These are phyloP conservation scores for Candida tibetensis DNA, from an alignment of 805 yeast species.

Conservation along the genomic window DNA sequence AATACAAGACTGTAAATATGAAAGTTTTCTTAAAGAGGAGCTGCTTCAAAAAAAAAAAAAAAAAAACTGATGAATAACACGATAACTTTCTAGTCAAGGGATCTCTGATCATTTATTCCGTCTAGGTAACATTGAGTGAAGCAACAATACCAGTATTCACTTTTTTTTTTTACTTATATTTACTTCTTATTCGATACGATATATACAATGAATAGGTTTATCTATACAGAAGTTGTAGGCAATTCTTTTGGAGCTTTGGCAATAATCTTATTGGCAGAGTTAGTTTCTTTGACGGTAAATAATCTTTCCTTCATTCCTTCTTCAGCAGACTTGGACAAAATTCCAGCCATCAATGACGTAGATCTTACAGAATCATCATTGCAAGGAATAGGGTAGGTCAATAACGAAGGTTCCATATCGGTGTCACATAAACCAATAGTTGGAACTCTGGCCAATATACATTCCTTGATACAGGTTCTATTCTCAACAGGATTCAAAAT, in stretches of 20 bases:
- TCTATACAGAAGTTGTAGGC: neutral
- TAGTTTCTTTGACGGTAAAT: constrained; percentile 17
- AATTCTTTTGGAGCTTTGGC: neutral
- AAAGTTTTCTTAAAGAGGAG: too few species aligned
- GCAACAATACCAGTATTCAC: too few species aligned
- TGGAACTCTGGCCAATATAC: constrained; percentile 78
- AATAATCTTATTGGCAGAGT: neutral
- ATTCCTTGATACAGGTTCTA: constrained; percentile 76
- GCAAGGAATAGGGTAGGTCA: constrained; percentile 94
- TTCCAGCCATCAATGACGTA: constrained; percentile 74
- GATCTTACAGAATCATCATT: constrained; percentile 90
- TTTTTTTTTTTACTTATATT: too few species aligned
- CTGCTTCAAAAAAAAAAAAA: too few species aligned
- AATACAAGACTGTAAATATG: too few species aligned
- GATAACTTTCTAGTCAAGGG: too few species aligned
- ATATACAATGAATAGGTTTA: neutral
- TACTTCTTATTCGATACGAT: neutral
- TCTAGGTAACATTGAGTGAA: too few species aligned
- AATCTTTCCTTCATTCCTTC: constrained; percentile 65
- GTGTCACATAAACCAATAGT: constrained; percentile 94
- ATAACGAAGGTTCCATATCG: constrained; percentile 83
- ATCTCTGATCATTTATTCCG: too few species aligned
- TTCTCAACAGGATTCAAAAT: constrained; percentile 86
- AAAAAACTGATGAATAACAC: too few species aligned
- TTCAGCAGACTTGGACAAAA: constrained; percentile 81